Evolutionary conservation across 805 yeast genomes (phyloP), one percentile per base, ranked within the genome.

Genomic region (Saccharomycopsis fodiens): DNA sequence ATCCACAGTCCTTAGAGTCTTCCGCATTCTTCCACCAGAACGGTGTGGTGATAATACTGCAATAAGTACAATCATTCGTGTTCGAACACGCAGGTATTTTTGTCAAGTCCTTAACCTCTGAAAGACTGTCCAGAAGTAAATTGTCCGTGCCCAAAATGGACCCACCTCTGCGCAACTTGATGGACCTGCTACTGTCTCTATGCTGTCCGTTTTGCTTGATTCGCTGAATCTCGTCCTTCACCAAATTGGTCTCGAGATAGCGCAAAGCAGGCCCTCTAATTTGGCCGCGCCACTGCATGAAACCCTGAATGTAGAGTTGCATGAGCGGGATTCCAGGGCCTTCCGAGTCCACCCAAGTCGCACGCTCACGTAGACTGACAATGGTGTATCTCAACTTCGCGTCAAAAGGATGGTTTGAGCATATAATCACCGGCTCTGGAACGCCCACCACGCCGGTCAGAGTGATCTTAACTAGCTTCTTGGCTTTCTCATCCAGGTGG

Each of bases 391-490:
- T 27, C 7, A 16, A 5, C 7, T 32, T 6, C 12, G 8, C 36
- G 10, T 34, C 41, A 19, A 16, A 8, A 8, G 21, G 16, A 39
- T 48, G 52, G 7, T 30, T 29, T 4, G 44, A 10, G 31, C 52
- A 48, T 19, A 48, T 45, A 2, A 48, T 19, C 3, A 48, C 31
- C 8, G 52, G 52, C 25, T 42, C 44, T 21, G 49, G 46, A 17
- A 46, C 21, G 3, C 52, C 52, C 21, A 39, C 39, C 7, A 25
- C n/a, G n/a, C 45, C 49, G 12, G 44, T 35, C 8, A 20, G 25
- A 13, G 16, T 25, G 3, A 41, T 15, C 27, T 37, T 36, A 21
- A 48, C 48, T 17, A 45, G 30, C 3, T 32, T 41, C 25, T 31
- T 45, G 22, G 21, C 41, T 20, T 32, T 39, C 5, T 21, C 34